Evolutionary conservation across 768 basidiomycete genomes (phyloP).

Genomic region (Rhizopogon rudus): DNA sequence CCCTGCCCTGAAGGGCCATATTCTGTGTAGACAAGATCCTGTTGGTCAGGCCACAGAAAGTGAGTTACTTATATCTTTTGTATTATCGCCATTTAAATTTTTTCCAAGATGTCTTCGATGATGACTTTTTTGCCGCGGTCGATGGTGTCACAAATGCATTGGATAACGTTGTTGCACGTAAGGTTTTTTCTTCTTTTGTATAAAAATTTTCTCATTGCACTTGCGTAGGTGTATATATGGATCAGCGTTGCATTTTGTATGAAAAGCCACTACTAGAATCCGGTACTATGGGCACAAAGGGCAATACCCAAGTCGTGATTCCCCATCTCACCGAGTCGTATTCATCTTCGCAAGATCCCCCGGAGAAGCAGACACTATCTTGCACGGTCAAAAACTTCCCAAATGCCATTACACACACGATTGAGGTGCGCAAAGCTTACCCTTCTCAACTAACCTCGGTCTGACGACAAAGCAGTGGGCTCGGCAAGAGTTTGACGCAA

Average conservation of each 20-base stretch:
- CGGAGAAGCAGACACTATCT: conserved; percentile 94
- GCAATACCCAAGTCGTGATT: conserved; percentile 92
- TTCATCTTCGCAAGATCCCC: conserved; percentile 96
- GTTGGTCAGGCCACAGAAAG: conserved; percentile 93
- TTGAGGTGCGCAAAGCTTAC: conserved; percentile 57
- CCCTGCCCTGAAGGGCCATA: conserved; percentile 81
- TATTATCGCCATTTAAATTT: conserved; percentile 9
- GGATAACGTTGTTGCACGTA: conserved; percentile 95
- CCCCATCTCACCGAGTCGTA: conserved; percentile 96
- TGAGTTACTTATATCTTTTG: conserved; percentile 33
- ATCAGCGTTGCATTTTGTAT: conserved; percentile 95
- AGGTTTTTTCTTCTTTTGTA: conserved; percentile 22
- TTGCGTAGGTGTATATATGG: conserved; percentile 89
- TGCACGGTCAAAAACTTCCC: conserved; percentile 99
- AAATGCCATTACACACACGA: conserved; percentile 95
- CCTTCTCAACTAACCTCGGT: not conserved
- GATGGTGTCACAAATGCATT: conserved; percentile 97
- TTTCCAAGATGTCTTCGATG: conserved; percentile 72
- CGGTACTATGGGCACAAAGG: conserved; percentile 97
- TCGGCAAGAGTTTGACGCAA: conserved; percentile 84
- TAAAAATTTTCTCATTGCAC: conserved; percentile 4
- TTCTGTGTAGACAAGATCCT: conserved; percentile 84
- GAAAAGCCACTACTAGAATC: conserved; percentile 95
- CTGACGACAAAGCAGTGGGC: conserved; percentile 62
- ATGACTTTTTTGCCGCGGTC: conserved; percentile 80